Evolutionary conservation across 2,329 filamentous ascomycete genomes (phyloP).

Genomic region (Didymella keratinophila): DNA sequence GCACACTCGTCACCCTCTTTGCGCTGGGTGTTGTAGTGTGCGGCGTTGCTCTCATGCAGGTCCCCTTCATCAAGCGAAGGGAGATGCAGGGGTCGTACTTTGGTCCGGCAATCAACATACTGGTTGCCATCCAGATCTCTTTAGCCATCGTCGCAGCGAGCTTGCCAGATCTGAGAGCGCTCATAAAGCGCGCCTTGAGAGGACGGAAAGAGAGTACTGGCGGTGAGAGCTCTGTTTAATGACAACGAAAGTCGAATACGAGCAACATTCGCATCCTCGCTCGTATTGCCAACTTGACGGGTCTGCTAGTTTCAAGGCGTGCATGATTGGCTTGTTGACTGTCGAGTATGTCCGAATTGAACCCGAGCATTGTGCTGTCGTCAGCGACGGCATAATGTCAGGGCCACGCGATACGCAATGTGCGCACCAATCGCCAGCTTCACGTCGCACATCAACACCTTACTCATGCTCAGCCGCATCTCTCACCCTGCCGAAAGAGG

Average conservation of each 20-base stretch:
- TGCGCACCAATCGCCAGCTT: neutral
- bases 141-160: constrained; percentile 39
- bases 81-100: constrained; percentile 33
- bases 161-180: constrained; percentile 36
- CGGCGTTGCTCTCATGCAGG: constrained; percentile 37
- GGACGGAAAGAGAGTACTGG: neutral
- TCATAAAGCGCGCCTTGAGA: constrained; percentile 22
- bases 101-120: constrained; percentile 37
- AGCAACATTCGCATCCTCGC: neutral
- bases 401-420: neutral
- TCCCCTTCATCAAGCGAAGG: constrained; percentile 38
- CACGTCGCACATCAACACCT: neutral
- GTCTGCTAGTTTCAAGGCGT: neutral
- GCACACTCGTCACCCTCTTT: constrained; percentile 35
- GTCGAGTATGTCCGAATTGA: neutral
- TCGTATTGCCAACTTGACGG: neutral
- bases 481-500: neutral
- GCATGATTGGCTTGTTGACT: neutral
- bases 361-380: constrained; percentile 3
- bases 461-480: constrained; percentile 1
- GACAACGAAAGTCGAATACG: neutral
- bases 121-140: constrained; percentile 37
- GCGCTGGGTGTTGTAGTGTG: constrained; percentile 39
- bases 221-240: constrained; percentile 13
- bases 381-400: neutral